Evolutionary conservation across 2,329 filamentous ascomycete species (phyloP).

Genomic region (Teratosphaeria pseudoeucalypti): DNA sequence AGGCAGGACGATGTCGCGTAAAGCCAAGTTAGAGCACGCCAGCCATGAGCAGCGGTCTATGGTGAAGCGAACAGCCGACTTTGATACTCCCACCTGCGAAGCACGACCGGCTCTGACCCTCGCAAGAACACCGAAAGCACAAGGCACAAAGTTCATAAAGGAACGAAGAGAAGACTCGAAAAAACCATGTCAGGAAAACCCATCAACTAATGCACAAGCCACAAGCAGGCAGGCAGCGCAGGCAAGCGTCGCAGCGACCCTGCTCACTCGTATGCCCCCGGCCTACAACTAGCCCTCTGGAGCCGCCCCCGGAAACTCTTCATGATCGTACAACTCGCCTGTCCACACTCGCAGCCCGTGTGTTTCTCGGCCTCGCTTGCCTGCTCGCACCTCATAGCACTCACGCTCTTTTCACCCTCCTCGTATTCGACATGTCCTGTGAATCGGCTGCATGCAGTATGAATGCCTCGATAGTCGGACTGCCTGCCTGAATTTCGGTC

Average conservation of each 20-base stretch:
- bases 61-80: too few species aligned
- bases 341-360: background rate
- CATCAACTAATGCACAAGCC: background rate
- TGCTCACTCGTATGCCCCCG: background rate
- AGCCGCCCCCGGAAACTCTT: background rate
- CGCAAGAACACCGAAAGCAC: background rate
- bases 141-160: background rate
- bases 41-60: too few species aligned
- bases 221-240: background rate
- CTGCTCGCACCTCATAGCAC: background rate
- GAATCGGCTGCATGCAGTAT: background rate
- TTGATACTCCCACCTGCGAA: too few species aligned
- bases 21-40: background rate
- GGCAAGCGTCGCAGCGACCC: background rate
- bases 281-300: background rate
- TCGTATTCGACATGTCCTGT: background rate
- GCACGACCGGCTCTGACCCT: too few species aligned
- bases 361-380: background rate
- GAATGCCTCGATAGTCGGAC: background rate
- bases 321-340: conserved; percentile 3
- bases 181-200: background rate
- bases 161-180: background rate
- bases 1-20: background rate
- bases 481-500: background rate
- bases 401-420: background rate